Percentiles rank a stretch among this genome's conserved stretches.
phyloP scores from a whole-genome alignment of 768 basidiomycete species.

The Russula vinacea region DNA sequence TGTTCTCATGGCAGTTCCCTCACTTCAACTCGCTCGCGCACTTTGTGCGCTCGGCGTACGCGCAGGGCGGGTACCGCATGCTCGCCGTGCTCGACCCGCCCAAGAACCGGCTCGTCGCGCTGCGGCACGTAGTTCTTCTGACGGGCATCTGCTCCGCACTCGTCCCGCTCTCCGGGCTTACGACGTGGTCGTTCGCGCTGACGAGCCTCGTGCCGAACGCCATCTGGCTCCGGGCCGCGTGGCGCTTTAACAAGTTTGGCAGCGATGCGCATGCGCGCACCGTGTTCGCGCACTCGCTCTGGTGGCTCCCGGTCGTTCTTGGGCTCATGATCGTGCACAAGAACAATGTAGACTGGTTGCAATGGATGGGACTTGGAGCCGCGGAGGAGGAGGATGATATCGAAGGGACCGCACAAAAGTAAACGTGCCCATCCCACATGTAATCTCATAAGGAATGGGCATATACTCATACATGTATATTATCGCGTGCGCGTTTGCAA shows the following conservation, averaged over 20 bases:
- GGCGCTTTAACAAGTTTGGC: slow-evolving; percentile 66
- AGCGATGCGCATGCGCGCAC: slow-evolving; percentile 74
- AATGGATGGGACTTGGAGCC: slow-evolving; percentile 50
- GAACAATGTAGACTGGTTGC: slow-evolving; percentile 73
- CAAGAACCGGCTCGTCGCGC: slow-evolving; percentile 79
- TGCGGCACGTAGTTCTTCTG: slow-evolving; percentile 77
- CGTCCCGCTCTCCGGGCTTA: slow-evolving; percentile 84
- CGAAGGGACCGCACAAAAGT: not conserved
- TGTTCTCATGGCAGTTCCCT: slow-evolving; percentile 98
- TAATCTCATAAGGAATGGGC: not conserved
- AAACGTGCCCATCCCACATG: not conserved
- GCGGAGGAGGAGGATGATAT: slow-evolving; percentile 10
- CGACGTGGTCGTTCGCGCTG: slow-evolving; percentile 85
- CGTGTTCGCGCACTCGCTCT: slow-evolving; percentile 77
- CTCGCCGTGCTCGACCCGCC: slow-evolving; percentile 72
- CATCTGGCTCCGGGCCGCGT: slow-evolving; percentile 64
- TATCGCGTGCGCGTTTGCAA: not conserved
- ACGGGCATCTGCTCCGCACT: slow-evolving; percentile 75
- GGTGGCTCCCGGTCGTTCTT: slow-evolving; percentile 87
- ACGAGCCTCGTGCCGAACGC: slow-evolving; percentile 74
- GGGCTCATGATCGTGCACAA: slow-evolving; percentile 96
- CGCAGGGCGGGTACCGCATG: slow-evolving; percentile 93
- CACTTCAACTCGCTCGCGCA: slow-evolving; percentile 95
- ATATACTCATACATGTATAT: not conserved
- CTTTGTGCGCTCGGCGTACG: slow-evolving; percentile 82